Percentiles rank a stretch among this genome's conserved stretches.
Conservation (phyloP, 225 moss, liverwort and hornwort species). For the Marchantia polymorpha region DNA sequence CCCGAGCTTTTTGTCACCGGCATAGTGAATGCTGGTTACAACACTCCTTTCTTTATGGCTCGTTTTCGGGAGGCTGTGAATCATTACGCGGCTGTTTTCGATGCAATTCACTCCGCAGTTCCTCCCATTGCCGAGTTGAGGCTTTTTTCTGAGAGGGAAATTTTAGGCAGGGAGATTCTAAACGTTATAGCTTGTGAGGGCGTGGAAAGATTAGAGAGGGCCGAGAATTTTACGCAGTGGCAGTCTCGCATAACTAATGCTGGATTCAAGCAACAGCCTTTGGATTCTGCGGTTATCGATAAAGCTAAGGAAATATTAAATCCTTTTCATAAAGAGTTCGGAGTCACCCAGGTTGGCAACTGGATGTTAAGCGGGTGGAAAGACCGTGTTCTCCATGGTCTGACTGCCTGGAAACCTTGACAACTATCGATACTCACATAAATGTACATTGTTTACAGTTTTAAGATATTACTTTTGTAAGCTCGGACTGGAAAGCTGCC, state of each 20-base stretch:
- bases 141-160: constrained; percentile 58
- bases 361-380: constrained; percentile 87
- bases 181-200: constrained; percentile 90
- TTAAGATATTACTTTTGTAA: too few species aligned
- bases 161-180: constrained; percentile 71
- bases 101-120: constrained; percentile 65
- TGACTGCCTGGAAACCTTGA: constrained; percentile 55
- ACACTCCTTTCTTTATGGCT: constrained; percentile 83
- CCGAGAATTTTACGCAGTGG: constrained; percentile 81
- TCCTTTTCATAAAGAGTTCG: constrained; percentile 62
- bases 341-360: constrained; percentile 56
- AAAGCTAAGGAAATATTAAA: constrained; percentile 49
- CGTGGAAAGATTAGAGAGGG: constrained; percentile 76
- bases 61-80: constrained; percentile 74
- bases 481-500: too few species aligned
- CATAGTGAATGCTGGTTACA: constrained; percentile 56
- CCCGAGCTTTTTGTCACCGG: constrained; percentile 78
- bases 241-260: constrained; percentile 74
- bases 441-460: too few species aligned
- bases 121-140: constrained; percentile 54
- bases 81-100: constrained; percentile 60
- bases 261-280: constrained; percentile 61
- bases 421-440: too few species aligned
- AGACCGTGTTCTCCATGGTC: constrained; percentile 55
- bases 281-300: constrained; percentile 34